Evolutionary conservation across 1,139 yeast species (phyloP).

Genomic region (Protomyces lactucae-debilis): DNA sequence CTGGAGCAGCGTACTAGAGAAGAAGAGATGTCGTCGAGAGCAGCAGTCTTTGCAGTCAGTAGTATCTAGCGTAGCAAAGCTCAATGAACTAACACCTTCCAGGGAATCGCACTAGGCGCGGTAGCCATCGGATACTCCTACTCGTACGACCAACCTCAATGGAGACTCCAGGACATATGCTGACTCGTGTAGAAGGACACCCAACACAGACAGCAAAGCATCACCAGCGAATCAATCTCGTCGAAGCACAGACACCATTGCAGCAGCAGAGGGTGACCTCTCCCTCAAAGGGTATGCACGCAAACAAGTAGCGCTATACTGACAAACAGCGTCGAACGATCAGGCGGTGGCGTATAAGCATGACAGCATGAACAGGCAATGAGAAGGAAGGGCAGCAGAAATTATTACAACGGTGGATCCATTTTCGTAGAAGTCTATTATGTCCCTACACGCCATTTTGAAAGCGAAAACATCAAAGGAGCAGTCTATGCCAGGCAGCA

Average conservation of each 20-base stretch:
- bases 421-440: neutral
- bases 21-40: neutral
- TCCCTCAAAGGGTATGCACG: slow-evolving; percentile 12
- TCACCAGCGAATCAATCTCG: slow-evolving; percentile 24
- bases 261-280: neutral
- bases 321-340: slow-evolving; percentile 8
- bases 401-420: too few species aligned
- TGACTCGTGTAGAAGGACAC: slow-evolving; percentile 3
- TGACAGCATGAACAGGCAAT: neutral
- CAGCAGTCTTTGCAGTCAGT: neutral
- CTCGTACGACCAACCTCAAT: neutral
- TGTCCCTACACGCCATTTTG: too few species aligned
- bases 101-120: neutral
- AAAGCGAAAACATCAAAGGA: neutral
- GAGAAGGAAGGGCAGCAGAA: too few species aligned
- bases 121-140: neutral
- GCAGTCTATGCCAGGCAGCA: slow-evolving; percentile 66
- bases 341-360: slow-evolving; percentile 19
- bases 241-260: slow-evolving; percentile 1
- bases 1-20: too few species aligned
- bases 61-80: neutral
- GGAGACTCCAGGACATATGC: neutral
- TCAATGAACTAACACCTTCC: neutral
- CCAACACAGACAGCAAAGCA: slow-evolving; percentile 14
- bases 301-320: neutral